Base-by-base conservation (phyloP, 2,329 filamentous ascomycete species). In the Penicillium thymicola region DNA sequence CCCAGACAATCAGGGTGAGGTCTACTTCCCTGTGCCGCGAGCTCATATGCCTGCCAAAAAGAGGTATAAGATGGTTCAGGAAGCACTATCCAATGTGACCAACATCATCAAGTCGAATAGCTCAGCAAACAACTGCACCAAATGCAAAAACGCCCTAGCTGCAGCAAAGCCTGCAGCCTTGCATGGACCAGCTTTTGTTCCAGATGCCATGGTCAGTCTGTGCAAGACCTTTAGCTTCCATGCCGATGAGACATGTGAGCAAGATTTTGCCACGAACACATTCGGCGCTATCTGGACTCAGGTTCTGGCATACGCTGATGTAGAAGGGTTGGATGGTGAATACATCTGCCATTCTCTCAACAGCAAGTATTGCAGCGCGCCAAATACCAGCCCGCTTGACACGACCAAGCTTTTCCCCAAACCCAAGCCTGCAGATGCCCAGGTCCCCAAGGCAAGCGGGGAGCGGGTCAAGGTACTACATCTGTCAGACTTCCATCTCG, bases 231-330 rank as follows among this genome's bases (percentile, higher is more conserved):
- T 76, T 11, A 64, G 69, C 7, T 81, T 82, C 55, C 67, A 74
- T n/a, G 75, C 77, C 0, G 78, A 80, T 57, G 63, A 70, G 11
- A 75, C 75, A 0, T 85, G 83, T 62, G 71, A 76, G 50, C 71
- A 76, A 23, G 76, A 75, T 41, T 85, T 80, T 56, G 71, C 75
- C 1, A 74, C 76, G 2, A 68, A 72, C 16, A 79, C 72, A 16
- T 82, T 80, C 59, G 83, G 83, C 18, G 78, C 80, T 1, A 75
- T 82, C 53, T 85, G 81, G 82, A 82, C 82, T 5, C 83, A 85
- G 62, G 73, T 85, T 2, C 70, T 86, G 32, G 76, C 79, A 3
- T 73, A 79, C 42, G 82, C 81, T 8, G 76, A 85, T 65, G 74
- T 85, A 9, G 71, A 72, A 21, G 82, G 82, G 9, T 71, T 79